Percentiles rank a stretch among this genome's conserved stretches.
These are phyloP conservation scores for Fusarium buharicum DNA, from an alignment of 2,329 filamentous ascomycete genomes.

Conservation along the genomic window DNA sequence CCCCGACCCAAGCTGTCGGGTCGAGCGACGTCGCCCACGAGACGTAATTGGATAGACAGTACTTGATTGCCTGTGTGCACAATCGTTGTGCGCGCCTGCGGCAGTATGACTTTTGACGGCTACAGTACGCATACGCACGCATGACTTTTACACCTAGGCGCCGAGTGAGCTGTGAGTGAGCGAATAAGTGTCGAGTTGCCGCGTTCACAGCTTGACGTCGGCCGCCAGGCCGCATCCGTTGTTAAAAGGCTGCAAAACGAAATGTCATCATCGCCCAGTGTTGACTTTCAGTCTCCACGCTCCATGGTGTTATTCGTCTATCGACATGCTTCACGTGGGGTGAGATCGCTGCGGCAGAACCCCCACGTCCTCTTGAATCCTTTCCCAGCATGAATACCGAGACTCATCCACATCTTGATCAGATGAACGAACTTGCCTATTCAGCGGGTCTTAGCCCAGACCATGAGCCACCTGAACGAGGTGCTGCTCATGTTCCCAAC, in stretches of 20 bases:
- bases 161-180: neutral
- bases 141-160: conserved; percentile 20
- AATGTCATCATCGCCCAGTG: neutral
- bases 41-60: conserved; percentile 35
- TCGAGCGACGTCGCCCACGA: conserved; percentile 23
- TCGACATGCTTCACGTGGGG: conserved; percentile 19
- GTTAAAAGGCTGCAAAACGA: too few relatives aligned
- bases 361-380: conserved; percentile 27
- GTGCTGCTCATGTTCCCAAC: conserved; percentile 2
- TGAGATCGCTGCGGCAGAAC: conserved; percentile 16
- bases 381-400: conserved; percentile 23
- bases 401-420: conserved; percentile 5
- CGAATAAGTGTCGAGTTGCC: conserved; percentile 1
- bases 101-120: conserved; percentile 7
- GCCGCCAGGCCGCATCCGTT: neutral
- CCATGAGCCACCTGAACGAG: neutral
- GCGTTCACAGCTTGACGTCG: neutral
- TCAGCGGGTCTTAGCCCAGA: neutral
- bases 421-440: conserved; percentile 7
- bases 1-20: conserved; percentile 42
- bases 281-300: neutral
- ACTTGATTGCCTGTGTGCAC: conserved; percentile 21
- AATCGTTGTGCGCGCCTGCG: conserved; percentile 22
- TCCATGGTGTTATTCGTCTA: conserved; percentile 5
- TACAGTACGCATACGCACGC: conserved; percentile 16